Evolutionary conservation across 352 stramenopile species (phyloP).

Genomic region (Elongisporangium prolatum): DNA sequence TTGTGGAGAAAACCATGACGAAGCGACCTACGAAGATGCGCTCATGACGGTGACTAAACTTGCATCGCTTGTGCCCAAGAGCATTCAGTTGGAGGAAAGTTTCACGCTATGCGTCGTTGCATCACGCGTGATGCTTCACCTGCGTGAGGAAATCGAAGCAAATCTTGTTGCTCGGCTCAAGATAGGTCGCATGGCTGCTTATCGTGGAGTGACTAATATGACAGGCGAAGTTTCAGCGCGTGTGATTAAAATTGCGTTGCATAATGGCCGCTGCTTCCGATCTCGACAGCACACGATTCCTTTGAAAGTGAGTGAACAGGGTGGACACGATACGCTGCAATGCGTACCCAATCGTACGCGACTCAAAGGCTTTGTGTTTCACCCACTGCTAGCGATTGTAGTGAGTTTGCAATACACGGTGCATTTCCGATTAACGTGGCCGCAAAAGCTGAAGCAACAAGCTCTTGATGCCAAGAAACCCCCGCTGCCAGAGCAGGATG

Average conservation of each 20-base stretch:
- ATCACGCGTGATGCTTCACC: conserved; percentile 52
- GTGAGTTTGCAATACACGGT: conserved; percentile 86
- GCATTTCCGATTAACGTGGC: conserved; percentile 73
- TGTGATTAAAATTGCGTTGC: conserved; percentile 80
- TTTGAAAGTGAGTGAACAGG: conserved; percentile 51
- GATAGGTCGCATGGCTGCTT: conserved; percentile 54
- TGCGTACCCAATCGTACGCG: conserved; percentile 42
- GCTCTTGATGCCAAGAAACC: conserved; percentile 50
- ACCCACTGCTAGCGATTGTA: conserved; percentile 76
- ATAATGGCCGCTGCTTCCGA: conserved; percentile 85
- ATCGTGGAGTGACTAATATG: conserved; percentile 42
- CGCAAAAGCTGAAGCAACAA: conserved; percentile 58
- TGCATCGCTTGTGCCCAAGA: conserved; percentile 54
- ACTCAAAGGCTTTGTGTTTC: conserved; percentile 71
- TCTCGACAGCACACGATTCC: conserved; percentile 58
- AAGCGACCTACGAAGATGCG: conserved; percentile 36
- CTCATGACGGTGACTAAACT: conserved; percentile 56
- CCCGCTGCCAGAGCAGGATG: conserved; percentile 60
- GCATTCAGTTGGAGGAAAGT: conserved; percentile 45
- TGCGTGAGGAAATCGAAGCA: conserved; percentile 65
- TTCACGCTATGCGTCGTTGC: conserved; percentile 56
- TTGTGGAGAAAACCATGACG: conserved; percentile 26
- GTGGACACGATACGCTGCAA: conserved; percentile 61
- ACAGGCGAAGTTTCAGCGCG: conserved; percentile 67
- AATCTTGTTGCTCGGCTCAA: conserved; percentile 57